Conservation (phyloP, 257 asterid genomes). For the Solanum clarkiae region DNA sequence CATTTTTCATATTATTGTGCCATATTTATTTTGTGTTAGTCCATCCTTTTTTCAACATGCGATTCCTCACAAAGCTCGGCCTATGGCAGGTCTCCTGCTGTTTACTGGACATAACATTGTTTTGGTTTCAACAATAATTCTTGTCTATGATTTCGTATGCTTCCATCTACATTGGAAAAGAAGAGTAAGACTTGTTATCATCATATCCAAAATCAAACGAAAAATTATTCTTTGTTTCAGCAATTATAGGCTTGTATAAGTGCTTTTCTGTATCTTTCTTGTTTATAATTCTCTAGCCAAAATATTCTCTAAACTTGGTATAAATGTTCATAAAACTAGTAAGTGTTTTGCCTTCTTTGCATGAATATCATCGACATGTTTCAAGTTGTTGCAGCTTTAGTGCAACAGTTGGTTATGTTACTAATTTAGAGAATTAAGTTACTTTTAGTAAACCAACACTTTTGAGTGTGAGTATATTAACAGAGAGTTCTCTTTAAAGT, state of each 20-base stretch:
- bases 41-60: too few relatives aligned
- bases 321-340: background rate
- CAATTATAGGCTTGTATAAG: background rate
- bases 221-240: background rate
- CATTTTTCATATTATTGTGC: too few relatives aligned
- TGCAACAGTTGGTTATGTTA: background rate
- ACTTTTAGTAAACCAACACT: background rate
- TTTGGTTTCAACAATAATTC: conserved; percentile 54
- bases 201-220: background rate
- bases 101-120: conserved; percentile 74
- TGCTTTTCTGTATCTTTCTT: background rate
- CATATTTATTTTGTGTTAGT: too few relatives aligned
- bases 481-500: background rate
- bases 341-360: background rate
- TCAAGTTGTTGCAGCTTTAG: background rate
- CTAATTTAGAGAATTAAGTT: background rate
- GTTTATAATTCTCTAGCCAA: background rate
- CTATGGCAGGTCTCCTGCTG: conserved; percentile 70
- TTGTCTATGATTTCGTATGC: conserved; percentile 86
- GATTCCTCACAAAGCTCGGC: conserved; percentile 86
- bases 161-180: conserved; percentile 93
- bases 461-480: background rate
- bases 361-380: background rate
- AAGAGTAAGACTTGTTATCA: conserved; percentile 37
- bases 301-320: background rate